phyloP scores from a whole-genome alignment of 139 green algal species.

The Chlorella sorokiniana region DNA sequence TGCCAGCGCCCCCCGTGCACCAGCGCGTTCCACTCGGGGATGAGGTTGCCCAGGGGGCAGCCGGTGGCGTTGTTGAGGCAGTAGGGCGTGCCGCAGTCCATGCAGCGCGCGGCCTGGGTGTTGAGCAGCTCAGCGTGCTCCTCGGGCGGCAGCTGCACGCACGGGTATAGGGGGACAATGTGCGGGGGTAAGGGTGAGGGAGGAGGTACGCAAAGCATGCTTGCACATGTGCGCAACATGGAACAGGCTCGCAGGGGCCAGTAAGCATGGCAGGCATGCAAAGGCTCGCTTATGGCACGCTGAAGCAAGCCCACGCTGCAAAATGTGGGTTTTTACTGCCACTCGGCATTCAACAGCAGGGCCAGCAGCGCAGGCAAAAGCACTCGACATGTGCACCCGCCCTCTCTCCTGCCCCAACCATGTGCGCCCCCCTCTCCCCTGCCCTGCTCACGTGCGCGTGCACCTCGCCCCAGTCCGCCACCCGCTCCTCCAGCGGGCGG shows the following conservation, averaged over 20 bases:
- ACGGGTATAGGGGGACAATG: not conserved
- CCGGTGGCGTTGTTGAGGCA: constrained; percentile 80
- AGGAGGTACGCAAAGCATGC: not conserved
- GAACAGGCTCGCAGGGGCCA: no score
- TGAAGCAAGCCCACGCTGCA: not conserved
- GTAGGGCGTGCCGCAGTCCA: constrained; percentile 97
- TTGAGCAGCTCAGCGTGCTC: constrained; percentile 75
- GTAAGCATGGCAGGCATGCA: no score
- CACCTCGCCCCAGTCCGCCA: constrained; percentile 93
- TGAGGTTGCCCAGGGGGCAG: constrained; percentile 94
- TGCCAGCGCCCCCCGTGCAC: constrained; percentile 92
- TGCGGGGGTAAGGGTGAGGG: not conserved
- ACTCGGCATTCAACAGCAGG: not conserved
- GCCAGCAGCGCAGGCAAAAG: not conserved
- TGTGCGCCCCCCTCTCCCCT: not conserved
- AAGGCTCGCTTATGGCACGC: no score
- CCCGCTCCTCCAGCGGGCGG: constrained; percentile 76
- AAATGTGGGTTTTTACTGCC: not conserved
- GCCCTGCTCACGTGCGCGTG: constrained; percentile 27
- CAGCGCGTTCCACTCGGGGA: constrained; percentile 97
- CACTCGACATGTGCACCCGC: no score
- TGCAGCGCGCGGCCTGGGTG: constrained; percentile 93
- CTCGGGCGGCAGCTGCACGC: constrained; percentile 26
- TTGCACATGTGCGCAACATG: no score
- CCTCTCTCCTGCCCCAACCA: not conserved